Evolutionary conservation across 805 yeast genomes (phyloP).

Genomic region (Candida saitoana): DNA sequence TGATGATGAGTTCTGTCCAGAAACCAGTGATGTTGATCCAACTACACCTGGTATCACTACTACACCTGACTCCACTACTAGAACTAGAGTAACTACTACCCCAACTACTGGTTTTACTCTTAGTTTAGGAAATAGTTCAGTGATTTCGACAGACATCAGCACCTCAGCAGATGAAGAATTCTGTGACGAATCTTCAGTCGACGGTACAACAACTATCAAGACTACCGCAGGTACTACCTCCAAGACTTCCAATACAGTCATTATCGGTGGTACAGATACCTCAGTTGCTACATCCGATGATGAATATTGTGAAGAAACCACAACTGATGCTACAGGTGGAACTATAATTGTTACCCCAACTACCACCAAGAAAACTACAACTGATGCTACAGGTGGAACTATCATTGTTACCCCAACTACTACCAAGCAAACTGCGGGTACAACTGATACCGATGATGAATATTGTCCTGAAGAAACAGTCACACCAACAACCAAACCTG

Average conservation of each 20-base stretch:
- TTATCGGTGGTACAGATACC: background rate
- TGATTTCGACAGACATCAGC: background rate
- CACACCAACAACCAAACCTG: background rate
- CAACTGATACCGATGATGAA: conserved; percentile 3
- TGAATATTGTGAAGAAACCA: conserved; percentile 13
- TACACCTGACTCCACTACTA: too few relatives aligned
- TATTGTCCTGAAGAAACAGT: conserved; percentile 1
- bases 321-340: background rate
- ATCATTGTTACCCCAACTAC: background rate
- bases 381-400: background rate
- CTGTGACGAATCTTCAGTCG: conserved; percentile 9
- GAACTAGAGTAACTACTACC: conserved; percentile 2
- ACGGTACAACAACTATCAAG: conserved; percentile 1
- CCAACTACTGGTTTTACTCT: background rate
- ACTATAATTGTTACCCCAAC: background rate
- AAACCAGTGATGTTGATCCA: background rate
- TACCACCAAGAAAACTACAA: conserved; percentile 5
- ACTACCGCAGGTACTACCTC: conserved; percentile 3
- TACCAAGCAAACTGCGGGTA: conserved; percentile 1
- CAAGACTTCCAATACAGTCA: background rate
- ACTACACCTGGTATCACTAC: too few relatives aligned
- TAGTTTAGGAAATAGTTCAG: background rate
- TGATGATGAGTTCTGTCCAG: background rate
- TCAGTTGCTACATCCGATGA: conserved; percentile 4
- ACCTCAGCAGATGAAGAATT: background rate